Conservation (phyloP, 805 yeast species). For the Tetrapisispora pingtungensis region DNA sequence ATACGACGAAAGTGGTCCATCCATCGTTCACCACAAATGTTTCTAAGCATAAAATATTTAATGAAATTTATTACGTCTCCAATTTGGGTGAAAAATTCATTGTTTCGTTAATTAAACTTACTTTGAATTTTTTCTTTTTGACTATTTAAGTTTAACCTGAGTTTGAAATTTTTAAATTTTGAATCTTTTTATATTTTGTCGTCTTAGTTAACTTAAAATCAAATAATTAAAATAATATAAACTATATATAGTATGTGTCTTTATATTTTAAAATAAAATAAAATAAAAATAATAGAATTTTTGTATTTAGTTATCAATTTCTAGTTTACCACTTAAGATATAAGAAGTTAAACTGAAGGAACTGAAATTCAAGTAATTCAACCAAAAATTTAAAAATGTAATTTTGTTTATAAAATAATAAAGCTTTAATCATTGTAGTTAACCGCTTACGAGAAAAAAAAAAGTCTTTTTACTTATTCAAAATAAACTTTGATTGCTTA, state of each 20-base stretch:
- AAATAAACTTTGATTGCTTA: too few relatives aligned
- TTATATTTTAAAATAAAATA: constrained; percentile 3
- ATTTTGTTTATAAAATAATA: too few relatives aligned
- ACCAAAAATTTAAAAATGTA: too few relatives aligned
- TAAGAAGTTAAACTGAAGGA: too few relatives aligned
- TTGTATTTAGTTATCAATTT: not conserved
- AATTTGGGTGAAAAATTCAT: not conserved
- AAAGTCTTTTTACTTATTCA: too few relatives aligned
- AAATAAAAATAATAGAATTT: constrained; percentile 1
- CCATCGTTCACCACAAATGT: constrained; percentile 67
- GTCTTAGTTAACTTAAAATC: not conserved
- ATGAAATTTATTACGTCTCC: not conserved
- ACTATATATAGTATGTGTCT: constrained; percentile 4
- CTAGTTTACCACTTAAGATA: too few relatives aligned
- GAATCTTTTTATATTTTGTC: not conserved
- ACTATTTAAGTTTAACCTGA: not conserved
- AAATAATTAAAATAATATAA: constrained; percentile 3
- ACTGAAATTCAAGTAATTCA: too few relatives aligned
- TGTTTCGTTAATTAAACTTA: not conserved
- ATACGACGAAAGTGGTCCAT: constrained; percentile 99
- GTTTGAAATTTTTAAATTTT: not conserved
- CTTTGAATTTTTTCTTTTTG: not conserved
- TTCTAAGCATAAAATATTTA: constrained; percentile 27
- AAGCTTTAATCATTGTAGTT: too few relatives aligned
- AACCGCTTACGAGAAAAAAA: too few relatives aligned